A percentile compares a stretch with the other conserved stretches of the same genome.
phyloP scores from a whole-genome alignment of 2,329 filamentous ascomycete genomes.

The Drechslera avenae region DNA sequence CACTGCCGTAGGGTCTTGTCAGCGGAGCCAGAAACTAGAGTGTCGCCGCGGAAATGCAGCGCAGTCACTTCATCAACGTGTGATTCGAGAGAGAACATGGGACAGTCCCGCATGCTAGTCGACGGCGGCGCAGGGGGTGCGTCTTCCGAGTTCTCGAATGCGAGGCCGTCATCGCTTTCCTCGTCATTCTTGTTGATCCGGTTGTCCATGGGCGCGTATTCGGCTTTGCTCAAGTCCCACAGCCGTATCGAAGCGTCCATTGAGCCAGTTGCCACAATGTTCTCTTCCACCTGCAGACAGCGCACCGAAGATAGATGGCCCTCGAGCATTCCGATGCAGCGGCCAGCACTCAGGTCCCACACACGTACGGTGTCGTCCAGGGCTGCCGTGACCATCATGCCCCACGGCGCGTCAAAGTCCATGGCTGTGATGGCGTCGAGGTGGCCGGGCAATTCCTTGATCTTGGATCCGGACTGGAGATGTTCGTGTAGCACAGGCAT shows the following conservation, averaged over 20 bases:
- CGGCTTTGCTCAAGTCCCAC: conserved; percentile 91
- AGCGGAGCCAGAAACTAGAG: conserved; percentile 90
- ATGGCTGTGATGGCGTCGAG: conserved; percentile 85
- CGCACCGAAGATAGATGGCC: conserved; percentile 94
- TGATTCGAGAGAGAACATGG: conserved; percentile 83
- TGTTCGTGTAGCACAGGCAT: conserved; percentile 97
- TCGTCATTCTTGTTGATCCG: conserved; percentile 54
- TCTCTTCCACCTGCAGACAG: conserved; percentile 91
- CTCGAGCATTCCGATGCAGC: conserved; percentile 89
- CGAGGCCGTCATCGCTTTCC: conserved; percentile 62
- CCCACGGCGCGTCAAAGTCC: conserved; percentile 97
- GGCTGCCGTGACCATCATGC: conserved; percentile 88
- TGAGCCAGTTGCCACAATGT: conserved; percentile 90
- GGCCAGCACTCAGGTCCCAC: conserved; percentile 93
- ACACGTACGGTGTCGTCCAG: conserved; percentile 93
- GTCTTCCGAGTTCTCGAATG: conserved; percentile 73
- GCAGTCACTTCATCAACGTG: conserved; percentile 96
- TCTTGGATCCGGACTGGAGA: conserved; percentile 84
- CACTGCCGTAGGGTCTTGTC: conserved; percentile 98
- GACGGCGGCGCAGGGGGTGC: conserved; percentile 69
- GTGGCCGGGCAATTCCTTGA: conserved; percentile 88
- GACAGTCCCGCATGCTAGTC: conserved; percentile 86
- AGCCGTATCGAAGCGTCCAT: conserved; percentile 92
- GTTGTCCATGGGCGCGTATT: conserved; percentile 73
- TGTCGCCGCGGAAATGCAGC: conserved; percentile 85